These are phyloP conservation scores for Pseudogymnoascus sp. DNA, from an alignment of 2,329 filamentous ascomycete genomes.

Conservation along the genomic window DNA sequence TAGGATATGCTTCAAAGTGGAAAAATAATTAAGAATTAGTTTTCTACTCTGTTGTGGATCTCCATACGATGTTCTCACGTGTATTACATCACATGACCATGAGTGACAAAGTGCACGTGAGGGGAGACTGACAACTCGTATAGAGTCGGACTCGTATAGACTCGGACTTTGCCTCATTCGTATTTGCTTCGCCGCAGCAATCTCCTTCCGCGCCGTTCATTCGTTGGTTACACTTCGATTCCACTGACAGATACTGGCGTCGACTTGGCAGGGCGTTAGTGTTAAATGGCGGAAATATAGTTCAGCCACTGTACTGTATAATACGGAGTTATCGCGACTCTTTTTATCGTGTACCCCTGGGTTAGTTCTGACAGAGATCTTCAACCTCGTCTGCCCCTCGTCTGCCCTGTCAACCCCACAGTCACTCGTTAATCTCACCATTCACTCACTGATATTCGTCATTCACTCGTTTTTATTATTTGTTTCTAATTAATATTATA, in stretches of 20 bases:
- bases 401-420: neutral
- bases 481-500: neutral
- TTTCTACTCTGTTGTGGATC: no score
- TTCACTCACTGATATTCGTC: neutral
- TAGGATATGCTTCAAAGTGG: neutral
- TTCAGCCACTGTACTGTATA: neutral
- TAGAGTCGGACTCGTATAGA: neutral
- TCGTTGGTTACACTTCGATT: neutral
- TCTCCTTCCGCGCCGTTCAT: neutral
- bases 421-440: neutral
- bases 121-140: neutral
- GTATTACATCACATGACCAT: no score
- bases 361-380: neutral
- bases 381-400: neutral
- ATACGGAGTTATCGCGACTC: neutral
- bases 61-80: no score
- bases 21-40: neutral
- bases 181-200: neutral
- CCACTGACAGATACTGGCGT: neutral
- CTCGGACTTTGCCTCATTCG: neutral
- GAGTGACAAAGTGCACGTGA: no score
- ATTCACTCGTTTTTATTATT: neutral
- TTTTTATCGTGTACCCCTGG: neutral
- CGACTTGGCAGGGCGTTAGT: neutral
- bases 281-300: neutral